Evolutionary conservation across 2,329 filamentous ascomycete genomes (phyloP), one percentile per base, ranked within the genome.

Genomic region (Ophiostoma fasciatum): DNA sequence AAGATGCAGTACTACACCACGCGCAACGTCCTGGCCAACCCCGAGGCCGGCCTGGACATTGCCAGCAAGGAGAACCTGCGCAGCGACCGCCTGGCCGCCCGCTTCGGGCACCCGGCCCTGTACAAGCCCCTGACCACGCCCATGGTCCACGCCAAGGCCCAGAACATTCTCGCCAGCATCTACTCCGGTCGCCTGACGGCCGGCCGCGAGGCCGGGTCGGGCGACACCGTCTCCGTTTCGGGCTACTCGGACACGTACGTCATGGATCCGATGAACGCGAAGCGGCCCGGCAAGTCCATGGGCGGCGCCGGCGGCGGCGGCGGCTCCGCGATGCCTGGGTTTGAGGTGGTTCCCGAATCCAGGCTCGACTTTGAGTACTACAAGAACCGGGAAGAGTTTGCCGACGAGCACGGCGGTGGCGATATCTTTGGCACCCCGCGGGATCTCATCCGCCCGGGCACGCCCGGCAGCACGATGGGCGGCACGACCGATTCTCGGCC

Each of bases 101-200:
- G 82, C 19, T 98, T 94, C 52, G 87, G 85, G 2, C 84, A 98
- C 53, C 90, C 88, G 1, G 85, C 82, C 5, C 66, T 96, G 13
- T 94, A 90, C 62, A 82, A 81, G 55, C 79, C 82, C 4, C 67
- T 96, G 15, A 87, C 88, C 48, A 93, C 85, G 0, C 88, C 88
- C 3, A 94, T 96, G 87, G 88, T 96, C 4, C 80, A 92, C 49
- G 80, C 83, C 36, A 93, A 82, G 57, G 83, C 84, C 3, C 82
- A 90, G 49, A 85, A 90, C 40, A 68, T 90, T 28, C 68, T 98
- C 9, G 78, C 79, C n/a, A 74, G 81, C 29, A 68, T 98, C 33
- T 94, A 94, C 54, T 76, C 76, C 18, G 88, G 87, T 10, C 78
- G 88, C 5, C 60, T 93, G 18, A 69, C 66, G 3, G 78, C 84